These are phyloP conservation scores for Suhomyces maxii DNA, from an alignment of 1,139 yeast species.

Conservation along the genomic window DNA sequence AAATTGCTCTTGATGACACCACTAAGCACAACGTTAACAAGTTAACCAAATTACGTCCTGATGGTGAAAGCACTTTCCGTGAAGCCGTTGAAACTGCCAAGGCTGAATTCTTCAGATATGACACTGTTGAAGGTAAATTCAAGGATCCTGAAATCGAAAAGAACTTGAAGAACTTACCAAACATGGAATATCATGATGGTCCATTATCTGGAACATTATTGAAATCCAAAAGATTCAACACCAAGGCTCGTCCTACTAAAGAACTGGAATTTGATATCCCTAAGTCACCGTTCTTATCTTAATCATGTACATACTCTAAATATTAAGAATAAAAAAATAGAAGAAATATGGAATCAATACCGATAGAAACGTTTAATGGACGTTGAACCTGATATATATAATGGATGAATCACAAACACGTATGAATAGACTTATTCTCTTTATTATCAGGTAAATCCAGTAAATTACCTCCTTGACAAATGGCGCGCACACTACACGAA, in stretches of 20 bases:
- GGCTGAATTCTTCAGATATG: conserved; percentile 26
- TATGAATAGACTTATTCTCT: no score
- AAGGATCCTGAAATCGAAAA: conserved; percentile 24
- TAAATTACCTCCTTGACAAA: no score
- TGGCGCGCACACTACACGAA: neutral
- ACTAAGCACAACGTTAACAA: conserved; percentile 60
- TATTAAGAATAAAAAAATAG: neutral
- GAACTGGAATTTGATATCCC: conserved; percentile 27
- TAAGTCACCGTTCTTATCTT: conserved; percentile 36
- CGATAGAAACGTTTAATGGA: no score
- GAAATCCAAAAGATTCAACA: conserved; percentile 38
- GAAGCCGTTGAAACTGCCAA: conserved; percentile 68
- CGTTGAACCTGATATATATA: no score
- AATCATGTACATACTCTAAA: conserved; percentile 8
- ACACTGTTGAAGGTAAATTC: conserved; percentile 26
- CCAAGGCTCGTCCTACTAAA: conserved; percentile 31
- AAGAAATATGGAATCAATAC: neutral
- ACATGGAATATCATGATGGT: conserved; percentile 30
- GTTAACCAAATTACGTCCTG: conserved; percentile 43
- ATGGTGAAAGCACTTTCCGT: conserved; percentile 56
- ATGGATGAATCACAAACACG: no score
- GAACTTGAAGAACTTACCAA: conserved; percentile 37
- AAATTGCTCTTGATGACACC: conserved; percentile 57
- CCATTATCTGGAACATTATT: conserved; percentile 25
- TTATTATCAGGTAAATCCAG: no score